These are phyloP conservation scores for Peniophora sp. DNA, from an alignment of 1,284 basidiomycete species.

Conservation along the genomic window DNA sequence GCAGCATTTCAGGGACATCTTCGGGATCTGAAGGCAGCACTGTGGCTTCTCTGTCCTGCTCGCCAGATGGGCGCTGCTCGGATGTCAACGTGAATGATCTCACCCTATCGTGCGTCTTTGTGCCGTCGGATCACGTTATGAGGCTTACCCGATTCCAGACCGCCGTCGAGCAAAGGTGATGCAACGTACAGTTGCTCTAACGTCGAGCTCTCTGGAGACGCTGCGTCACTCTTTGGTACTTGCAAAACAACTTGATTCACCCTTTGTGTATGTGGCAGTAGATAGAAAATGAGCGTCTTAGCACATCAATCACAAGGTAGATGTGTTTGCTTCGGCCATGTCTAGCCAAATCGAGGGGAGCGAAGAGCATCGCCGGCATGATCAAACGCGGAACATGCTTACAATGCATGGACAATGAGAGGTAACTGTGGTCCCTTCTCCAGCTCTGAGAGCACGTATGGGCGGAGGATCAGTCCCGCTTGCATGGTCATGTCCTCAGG, in stretches of 20 bases:
- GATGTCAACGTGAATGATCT: constrained; percentile 43
- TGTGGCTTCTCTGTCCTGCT: constrained; percentile 51
- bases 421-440: not conserved
- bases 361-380: too few relatives aligned
- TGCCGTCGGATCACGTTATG: not conserved
- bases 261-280: too few relatives aligned
- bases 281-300: too few relatives aligned
- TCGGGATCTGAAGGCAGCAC: constrained; percentile 35
- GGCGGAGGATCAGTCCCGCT: not conserved
- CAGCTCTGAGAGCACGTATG: not conserved
- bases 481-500: not conserved
- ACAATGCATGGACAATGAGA: not conserved
- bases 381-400: too few relatives aligned
- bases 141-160: constrained; percentile 13
- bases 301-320: too few relatives aligned
- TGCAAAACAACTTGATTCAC: constrained; percentile 19
- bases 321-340: too few relatives aligned
- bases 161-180: constrained; percentile 16
- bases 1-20: constrained; percentile 48
- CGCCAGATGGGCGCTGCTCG: constrained; percentile 38
- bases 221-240: constrained; percentile 21
- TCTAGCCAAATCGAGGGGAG: too few relatives aligned
- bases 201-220: constrained; percentile 21
- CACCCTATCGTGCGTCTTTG: constrained; percentile 23
- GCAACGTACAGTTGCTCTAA: constrained; percentile 26